Evolutionary conservation across 768 basidiomycete species (phyloP).

Genomic region (Termitomyces sp.): DNA sequence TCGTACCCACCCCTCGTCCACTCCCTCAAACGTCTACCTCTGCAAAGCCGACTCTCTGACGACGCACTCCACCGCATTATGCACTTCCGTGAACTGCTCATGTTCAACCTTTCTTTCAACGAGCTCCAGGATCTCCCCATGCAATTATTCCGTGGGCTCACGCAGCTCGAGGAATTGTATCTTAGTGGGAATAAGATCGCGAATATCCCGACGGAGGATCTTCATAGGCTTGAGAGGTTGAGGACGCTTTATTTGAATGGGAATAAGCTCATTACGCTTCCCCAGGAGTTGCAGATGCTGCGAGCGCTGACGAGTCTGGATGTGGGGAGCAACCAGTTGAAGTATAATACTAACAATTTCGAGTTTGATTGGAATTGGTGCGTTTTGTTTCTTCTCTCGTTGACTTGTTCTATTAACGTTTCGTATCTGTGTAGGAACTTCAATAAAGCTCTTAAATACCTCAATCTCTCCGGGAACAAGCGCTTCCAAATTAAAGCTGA

Average conservation of each 20-base stretch:
- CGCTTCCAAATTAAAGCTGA: constrained; percentile 83
- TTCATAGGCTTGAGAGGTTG: constrained; percentile 64
- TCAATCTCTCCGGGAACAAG: constrained; percentile 97
- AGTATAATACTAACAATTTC: constrained; percentile 98
- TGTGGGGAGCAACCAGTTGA: constrained; percentile 88
- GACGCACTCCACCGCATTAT: constrained; percentile 72
- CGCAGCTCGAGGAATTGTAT: constrained; percentile 78
- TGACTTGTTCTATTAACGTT: too few species aligned
- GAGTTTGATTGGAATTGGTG: constrained; percentile 99
- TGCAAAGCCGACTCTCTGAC: constrained; percentile 87
- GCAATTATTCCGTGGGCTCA: constrained; percentile 66
- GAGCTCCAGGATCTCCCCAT: constrained; percentile 85
- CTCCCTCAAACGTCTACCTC: constrained; percentile 73
- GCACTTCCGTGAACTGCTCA: constrained; percentile 67
- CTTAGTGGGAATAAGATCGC: constrained; percentile 94
- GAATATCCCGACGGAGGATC: constrained; percentile 83
- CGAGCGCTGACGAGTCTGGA: constrained; percentile 77
- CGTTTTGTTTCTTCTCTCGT: too few species aligned
- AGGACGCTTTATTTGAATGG: constrained; percentile 85
- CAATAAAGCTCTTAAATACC: constrained; percentile 87
- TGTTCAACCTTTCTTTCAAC: constrained; percentile 94
- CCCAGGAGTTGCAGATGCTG: constrained; percentile 84
- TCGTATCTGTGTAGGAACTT: constrained; percentile 92
- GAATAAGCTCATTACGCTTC: constrained; percentile 88
- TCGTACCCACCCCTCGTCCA: constrained; percentile 40